Evolutionary conservation across 2,329 filamentous ascomycete genomes (phyloP).

Genomic region (Colletotrichum spinosum): DNA sequence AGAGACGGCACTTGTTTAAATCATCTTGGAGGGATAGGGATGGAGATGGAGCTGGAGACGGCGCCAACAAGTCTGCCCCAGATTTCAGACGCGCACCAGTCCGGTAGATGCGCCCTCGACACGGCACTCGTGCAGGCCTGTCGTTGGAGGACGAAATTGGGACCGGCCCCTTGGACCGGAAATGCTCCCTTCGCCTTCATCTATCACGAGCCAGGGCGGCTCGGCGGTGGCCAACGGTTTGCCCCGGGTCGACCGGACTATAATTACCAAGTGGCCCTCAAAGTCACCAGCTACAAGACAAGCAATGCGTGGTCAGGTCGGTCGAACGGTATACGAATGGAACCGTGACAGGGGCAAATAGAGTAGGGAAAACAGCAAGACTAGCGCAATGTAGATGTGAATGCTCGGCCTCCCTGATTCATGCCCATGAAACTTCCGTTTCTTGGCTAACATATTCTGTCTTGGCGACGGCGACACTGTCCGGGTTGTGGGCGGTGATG

Average conservation of each 20-base stretch:
- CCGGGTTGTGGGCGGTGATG: slow-evolving; percentile 9
- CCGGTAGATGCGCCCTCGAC: slow-evolving; percentile 12
- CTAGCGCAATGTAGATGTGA: slow-evolving; percentile 1
- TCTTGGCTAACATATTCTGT: slow-evolving; percentile 26
- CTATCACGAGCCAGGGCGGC: slow-evolving; percentile 15
- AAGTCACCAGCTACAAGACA: background rate
- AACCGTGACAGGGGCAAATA: background rate
- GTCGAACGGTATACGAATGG: slow-evolving; percentile 26
- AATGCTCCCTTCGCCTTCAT: slow-evolving; percentile 28
- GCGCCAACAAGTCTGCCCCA: background rate
- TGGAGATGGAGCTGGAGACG: background rate
- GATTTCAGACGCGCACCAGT: slow-evolving; percentile 29
- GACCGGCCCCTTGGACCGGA: slow-evolving; percentile 21
- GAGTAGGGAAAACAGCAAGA: background rate
- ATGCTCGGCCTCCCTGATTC: slow-evolving; percentile 20
- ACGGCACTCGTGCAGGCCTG: background rate
- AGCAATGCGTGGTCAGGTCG: slow-evolving; percentile 15
- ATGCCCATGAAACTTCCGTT: slow-evolving; percentile 32
- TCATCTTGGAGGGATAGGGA: background rate
- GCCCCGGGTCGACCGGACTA: background rate
- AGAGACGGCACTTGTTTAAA: background rate
- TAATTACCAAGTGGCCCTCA: background rate
- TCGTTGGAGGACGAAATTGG: slow-evolving; percentile 36
- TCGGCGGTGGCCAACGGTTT: slow-evolving; percentile 10
- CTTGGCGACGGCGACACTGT: slow-evolving; percentile 16